These are phyloP conservation scores for Arabidopsis lyrata DNA, from an alignment of 441 rosid genomes.

Conservation along the genomic window DNA sequence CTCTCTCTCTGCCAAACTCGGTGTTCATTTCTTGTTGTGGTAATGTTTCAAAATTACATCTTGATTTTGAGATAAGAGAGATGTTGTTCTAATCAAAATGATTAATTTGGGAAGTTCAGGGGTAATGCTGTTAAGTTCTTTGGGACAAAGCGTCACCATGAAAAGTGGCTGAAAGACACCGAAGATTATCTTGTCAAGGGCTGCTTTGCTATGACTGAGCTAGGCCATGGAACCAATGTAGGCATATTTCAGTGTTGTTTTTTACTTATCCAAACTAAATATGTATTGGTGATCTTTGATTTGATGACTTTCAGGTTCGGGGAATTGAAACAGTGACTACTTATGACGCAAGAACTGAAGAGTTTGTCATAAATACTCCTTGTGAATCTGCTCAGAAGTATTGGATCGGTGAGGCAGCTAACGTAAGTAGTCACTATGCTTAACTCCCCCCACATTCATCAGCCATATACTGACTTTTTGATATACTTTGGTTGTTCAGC, in stretches of 20 bases:
- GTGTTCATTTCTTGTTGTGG: conserved; percentile 91
- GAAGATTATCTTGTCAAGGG: conserved; percentile 73
- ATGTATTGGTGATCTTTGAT: conserved; percentile 13
- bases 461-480: not conserved
- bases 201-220: conserved; percentile 94
- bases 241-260: conserved; percentile 24
- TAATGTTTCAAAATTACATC: conserved; percentile 9
- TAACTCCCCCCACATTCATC: not conserved
- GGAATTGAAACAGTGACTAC: conserved; percentile 88
- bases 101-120: conserved; percentile 50
- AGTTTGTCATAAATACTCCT: conserved; percentile 86
- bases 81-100: not conserved
- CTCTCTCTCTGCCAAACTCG: conserved; percentile 67
- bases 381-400: conserved; percentile 97
- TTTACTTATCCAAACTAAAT: not conserved
- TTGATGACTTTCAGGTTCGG: conserved; percentile 58
- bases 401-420: conserved; percentile 97
- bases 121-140: conserved; percentile 84
- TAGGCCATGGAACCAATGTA: conserved; percentile 99
- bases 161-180: conserved; percentile 77
- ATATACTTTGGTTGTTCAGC: conserved; percentile 50
- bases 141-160: conserved; percentile 83
- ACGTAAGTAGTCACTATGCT: conserved; percentile 49
- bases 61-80: not conserved
- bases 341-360: conserved; percentile 69